These are phyloP conservation scores for Colletotrichum echinochloae DNA, from an alignment of 2,329 filamentous ascomycete genomes.

Conservation along the genomic window DNA sequence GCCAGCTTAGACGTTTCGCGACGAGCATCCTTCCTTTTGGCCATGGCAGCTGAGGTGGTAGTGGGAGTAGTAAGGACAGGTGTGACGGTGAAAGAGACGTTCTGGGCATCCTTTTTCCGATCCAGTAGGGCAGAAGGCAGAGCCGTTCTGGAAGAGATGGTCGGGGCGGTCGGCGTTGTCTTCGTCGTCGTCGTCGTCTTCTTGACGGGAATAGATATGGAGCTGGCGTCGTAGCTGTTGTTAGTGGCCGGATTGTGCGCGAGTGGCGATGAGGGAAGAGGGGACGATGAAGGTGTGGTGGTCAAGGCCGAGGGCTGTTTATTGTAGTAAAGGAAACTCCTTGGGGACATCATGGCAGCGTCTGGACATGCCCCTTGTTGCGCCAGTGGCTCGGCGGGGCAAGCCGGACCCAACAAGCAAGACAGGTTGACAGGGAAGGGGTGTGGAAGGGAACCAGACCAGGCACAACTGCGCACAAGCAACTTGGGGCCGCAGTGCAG, in stretches of 20 bases:
- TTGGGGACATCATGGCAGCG: slow-evolving; percentile 42
- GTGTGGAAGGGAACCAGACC: slow-evolving; percentile 34
- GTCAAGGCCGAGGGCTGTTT: slow-evolving; percentile 39
- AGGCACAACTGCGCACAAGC: slow-evolving; percentile 33
- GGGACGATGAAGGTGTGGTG: slow-evolving; percentile 26
- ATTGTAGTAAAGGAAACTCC: slow-evolving; percentile 44
- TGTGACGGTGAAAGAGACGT: slow-evolving; percentile 41
- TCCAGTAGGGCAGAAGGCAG: slow-evolving; percentile 38
- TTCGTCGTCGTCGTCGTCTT: slow-evolving; percentile 18
- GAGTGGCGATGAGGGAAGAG: slow-evolving; percentile 19
- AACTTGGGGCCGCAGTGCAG: slow-evolving; percentile 26
- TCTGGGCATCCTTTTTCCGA: slow-evolving; percentile 42
- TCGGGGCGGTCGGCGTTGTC: slow-evolving; percentile 10
- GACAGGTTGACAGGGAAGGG: slow-evolving; percentile 40
- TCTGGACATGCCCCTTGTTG: slow-evolving; percentile 39
- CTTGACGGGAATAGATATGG: slow-evolving; percentile 7
- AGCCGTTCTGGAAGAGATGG: slow-evolving; percentile 36
- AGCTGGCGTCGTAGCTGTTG: slow-evolving; percentile 20
- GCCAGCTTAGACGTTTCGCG: slow-evolving; percentile 41
- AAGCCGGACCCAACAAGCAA: slow-evolving; percentile 40
- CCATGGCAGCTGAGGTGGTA: slow-evolving; percentile 40
- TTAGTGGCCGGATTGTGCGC: slow-evolving; percentile 30
- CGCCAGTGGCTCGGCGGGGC: slow-evolving; percentile 41
- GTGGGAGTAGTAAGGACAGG: slow-evolving; percentile 37
- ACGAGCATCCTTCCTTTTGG: slow-evolving; percentile 42